Conservation (phyloP, 257 asterid species). For the Striga asiatica region DNA sequence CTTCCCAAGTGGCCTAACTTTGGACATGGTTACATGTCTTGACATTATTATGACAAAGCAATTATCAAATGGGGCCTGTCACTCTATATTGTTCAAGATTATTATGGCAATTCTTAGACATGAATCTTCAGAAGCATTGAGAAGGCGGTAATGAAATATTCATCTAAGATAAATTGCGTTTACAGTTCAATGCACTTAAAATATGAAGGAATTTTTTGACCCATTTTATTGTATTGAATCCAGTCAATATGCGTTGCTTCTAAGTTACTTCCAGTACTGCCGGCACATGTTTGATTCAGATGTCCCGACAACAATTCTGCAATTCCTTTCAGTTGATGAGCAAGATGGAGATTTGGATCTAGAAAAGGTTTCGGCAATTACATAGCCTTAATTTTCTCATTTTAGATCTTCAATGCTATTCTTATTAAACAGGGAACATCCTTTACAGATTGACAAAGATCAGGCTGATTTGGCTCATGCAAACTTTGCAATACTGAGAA, state of each 20-base stretch:
- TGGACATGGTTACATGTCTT: constrained; percentile 64
- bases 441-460: constrained; percentile 67
- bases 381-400: constrained; percentile 4
- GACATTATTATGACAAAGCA: constrained; percentile 73
- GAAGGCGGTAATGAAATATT: constrained; percentile 71
- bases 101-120: constrained; percentile 74
- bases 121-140: constrained; percentile 84
- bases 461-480: constrained; percentile 75
- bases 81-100: constrained; percentile 81
- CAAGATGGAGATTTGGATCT: constrained; percentile 76
- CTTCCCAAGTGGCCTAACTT: constrained; percentile 55
- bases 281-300: constrained; percentile 88
- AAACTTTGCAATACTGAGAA: constrained; percentile 67
- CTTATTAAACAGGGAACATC: constrained; percentile 8
- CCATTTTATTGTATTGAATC: constrained; percentile 19
- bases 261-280: constrained; percentile 88
- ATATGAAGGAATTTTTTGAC: constrained; percentile 18
- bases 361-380: constrained; percentile 53
- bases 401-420: not conserved
- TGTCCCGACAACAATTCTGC: constrained; percentile 60
- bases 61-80: constrained; percentile 78
- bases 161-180: constrained; percentile 3
- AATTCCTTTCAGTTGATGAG: constrained; percentile 60
- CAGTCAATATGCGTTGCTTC: constrained; percentile 97
- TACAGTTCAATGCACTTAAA: constrained; percentile 5